phyloP scores from a whole-genome alignment of 225 moss, liverwort and hornwort genomes.

The Pseudoscleropodium purum region DNA sequence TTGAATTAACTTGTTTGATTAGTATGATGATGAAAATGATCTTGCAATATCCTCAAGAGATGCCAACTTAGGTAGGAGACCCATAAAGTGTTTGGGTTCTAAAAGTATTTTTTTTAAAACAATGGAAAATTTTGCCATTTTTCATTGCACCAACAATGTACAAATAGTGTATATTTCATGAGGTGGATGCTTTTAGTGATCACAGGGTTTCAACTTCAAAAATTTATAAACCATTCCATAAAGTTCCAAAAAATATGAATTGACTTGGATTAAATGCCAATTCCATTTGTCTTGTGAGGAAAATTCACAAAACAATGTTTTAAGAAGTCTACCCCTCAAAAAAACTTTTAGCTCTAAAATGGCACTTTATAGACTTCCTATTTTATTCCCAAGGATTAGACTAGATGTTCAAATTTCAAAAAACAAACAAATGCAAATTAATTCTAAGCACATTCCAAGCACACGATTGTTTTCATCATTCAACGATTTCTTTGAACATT shows the following conservation, averaged over 20 bases:
- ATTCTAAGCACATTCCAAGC: too few species aligned
- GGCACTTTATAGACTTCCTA: neutral
- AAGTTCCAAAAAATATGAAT: neutral
- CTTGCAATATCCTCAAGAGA: too few species aligned
- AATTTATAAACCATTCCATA: neutral
- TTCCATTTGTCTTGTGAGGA: neutral
- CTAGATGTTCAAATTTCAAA: neutral
- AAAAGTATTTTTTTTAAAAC: fast-evolving
- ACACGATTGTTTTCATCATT: too few species aligned
- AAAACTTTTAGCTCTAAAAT: too few species aligned
- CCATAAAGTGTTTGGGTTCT: fast-evolving
- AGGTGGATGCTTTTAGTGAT: neutral
- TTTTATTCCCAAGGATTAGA: neutral
- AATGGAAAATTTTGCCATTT: neutral
- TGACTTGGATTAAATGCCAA: neutral
- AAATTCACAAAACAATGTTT: neutral
- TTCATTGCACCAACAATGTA: neutral
- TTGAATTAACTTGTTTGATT: neutral
- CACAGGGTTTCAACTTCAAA: fast-evolving
- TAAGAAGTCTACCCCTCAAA: neutral
- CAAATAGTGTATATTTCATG: neutral
- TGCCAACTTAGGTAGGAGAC: neutral
- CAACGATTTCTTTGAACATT: too few species aligned
- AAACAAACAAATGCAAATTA: fast-evolving
- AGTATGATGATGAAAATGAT: neutral